Percentiles rank a stretch among this genome's conserved stretches.
These are phyloP conservation scores for Boletus reticulatus DNA, from an alignment of 768 basidiomycete genomes.

Conservation along the genomic window DNA sequence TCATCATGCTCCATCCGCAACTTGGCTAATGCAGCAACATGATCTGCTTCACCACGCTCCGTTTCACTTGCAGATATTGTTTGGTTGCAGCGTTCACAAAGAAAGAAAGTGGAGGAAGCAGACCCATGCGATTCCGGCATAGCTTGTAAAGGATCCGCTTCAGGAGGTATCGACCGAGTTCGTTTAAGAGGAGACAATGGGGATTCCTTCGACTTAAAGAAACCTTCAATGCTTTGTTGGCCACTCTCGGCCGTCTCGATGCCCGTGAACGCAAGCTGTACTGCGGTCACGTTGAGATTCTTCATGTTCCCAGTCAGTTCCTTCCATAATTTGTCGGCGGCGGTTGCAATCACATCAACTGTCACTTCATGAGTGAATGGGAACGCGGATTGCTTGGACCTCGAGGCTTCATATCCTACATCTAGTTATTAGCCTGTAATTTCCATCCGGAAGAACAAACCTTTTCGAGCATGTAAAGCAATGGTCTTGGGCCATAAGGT, in stretches of 20 bases:
- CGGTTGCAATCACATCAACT: conserved; percentile 71
- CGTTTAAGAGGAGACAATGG: conserved; percentile 36
- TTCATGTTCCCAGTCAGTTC: conserved; percentile 66
- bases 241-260: conserved; percentile 74
- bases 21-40: conserved; percentile 36
- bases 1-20: conserved; percentile 77
- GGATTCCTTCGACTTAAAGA: conserved; percentile 51
- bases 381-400: conserved; percentile 85
- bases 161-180: conserved; percentile 26
- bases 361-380: conserved; percentile 75
- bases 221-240: conserved; percentile 85
- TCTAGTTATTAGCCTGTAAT: conserved; percentile 1
- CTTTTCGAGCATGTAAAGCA: conserved; percentile 74
- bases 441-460: conserved; percentile 32
- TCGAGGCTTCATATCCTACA: conserved; percentile 60
- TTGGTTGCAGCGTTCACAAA: conserved; percentile 59
- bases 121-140: not conserved
- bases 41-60: conserved; percentile 24
- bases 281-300: conserved; percentile 65
- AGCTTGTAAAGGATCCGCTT: not conserved
- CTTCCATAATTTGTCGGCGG: conserved; percentile 82
- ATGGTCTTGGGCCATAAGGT: conserved; percentile 92
- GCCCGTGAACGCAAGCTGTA: conserved; percentile 74
- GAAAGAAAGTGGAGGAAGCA: conserved; percentile 37
- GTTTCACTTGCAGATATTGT: conserved; percentile 34